These are phyloP conservation scores for Plasmodium ovale DNA, from an alignment of 169 alveolate genomes.

Conservation along the genomic window DNA sequence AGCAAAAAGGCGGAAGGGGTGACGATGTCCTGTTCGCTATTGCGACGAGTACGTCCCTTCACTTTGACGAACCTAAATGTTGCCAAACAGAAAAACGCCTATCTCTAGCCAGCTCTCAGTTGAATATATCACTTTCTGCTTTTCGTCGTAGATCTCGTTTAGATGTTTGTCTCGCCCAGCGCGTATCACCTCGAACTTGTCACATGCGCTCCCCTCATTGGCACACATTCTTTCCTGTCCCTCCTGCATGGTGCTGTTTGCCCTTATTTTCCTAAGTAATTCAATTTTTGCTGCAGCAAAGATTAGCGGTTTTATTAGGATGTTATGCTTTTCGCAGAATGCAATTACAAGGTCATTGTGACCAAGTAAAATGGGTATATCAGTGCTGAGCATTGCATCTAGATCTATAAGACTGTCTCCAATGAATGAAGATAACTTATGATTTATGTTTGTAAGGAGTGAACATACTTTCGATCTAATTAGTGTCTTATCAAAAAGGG, in stretches of 20 bases:
- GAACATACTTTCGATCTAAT: slow-evolving; percentile 16
- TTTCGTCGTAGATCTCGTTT: slow-evolving; percentile 38
- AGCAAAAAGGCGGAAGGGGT: no score
- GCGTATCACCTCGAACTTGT: not conserved
- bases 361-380: slow-evolving; percentile 56
- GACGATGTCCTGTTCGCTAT: no score
- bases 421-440: slow-evolving; percentile 48
- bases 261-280: not conserved
- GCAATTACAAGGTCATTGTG: not conserved
- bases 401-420: slow-evolving; percentile 67
- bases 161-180: not conserved
- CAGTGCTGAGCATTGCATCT: slow-evolving; percentile 42
- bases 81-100: slow-evolving; percentile 60
- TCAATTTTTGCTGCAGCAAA: slow-evolving; percentile 73
- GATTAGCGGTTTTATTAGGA: slow-evolving; percentile 44
- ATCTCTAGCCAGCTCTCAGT: slow-evolving; percentile 74
- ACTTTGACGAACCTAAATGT: slow-evolving; percentile 1
- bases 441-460: slow-evolving; percentile 6
- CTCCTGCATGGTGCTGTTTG: not conserved
- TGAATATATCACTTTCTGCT: slow-evolving; percentile 35
- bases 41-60: no score
- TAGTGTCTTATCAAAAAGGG: slow-evolving; percentile 45
- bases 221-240: not conserved
- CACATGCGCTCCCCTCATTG: not conserved
- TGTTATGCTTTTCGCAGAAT: slow-evolving; percentile 63